These are phyloP conservation scores for Aspergillus carlsbadensis DNA, from an alignment of 495 filamentous ascomycete genomes.

Conservation along the genomic window DNA sequence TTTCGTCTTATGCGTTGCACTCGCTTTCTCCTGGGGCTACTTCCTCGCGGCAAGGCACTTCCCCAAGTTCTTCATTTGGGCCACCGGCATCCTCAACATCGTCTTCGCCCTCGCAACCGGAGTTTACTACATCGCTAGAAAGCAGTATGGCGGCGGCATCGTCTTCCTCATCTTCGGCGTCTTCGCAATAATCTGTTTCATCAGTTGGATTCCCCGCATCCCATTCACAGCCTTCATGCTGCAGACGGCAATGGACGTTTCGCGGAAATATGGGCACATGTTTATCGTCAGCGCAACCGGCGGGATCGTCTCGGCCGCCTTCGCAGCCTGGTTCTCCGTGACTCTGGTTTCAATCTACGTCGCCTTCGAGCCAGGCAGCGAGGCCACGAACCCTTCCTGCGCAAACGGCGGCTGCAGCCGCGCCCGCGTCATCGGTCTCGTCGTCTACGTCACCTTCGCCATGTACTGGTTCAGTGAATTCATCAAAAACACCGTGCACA, in stretches of 20 bases:
- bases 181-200: slow-evolving; percentile 77
- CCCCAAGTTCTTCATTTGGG: slow-evolving; percentile 89
- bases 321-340: slow-evolving; percentile 66
- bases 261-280: slow-evolving; percentile 78
- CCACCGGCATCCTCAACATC: slow-evolving; percentile 70
- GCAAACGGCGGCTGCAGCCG: slow-evolving; percentile 62
- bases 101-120: slow-evolving; percentile 66
- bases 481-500: slow-evolving; percentile 90
- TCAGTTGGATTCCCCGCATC: slow-evolving; percentile 82
- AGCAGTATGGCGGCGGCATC: slow-evolving; percentile 79
- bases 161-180: slow-evolving; percentile 80
- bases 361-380: slow-evolving; percentile 65
- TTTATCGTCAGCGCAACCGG: slow-evolving; percentile 82
- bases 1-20: slow-evolving; percentile 69
- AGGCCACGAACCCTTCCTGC: slow-evolving; percentile 61
- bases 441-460: slow-evolving; percentile 86
- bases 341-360: slow-evolving; percentile 69
- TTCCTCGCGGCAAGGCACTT: slow-evolving; percentile 75
- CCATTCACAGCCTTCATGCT: slow-evolving; percentile 90
- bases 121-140: slow-evolving; percentile 62
- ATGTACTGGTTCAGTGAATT: slow-evolving; percentile 91
- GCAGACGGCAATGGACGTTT: slow-evolving; percentile 81
- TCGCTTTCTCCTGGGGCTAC: slow-evolving; percentile 73
- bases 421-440: slow-evolving; percentile 76
- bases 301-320: slow-evolving; percentile 68